phyloP scores from a whole-genome alignment of 2,329 filamentous ascomycete genomes.

The Nothophoma quercina region DNA sequence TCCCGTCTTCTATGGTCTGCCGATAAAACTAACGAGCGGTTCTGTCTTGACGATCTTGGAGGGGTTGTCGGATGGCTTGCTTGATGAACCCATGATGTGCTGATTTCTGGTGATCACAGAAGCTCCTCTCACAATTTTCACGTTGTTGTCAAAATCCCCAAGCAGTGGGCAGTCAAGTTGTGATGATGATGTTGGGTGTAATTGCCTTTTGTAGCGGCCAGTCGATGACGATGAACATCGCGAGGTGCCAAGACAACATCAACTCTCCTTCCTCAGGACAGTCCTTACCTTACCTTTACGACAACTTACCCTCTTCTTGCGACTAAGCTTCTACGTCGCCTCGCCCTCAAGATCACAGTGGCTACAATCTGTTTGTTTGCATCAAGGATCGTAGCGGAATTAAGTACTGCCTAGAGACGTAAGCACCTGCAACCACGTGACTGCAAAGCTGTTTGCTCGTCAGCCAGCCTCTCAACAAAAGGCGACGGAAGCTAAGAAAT shows the following conservation, averaged over 20 bases:
- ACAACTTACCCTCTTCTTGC: neutral
- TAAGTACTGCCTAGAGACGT: neutral
- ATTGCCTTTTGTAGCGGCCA: neutral
- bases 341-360: neutral
- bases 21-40: slow-evolving; percentile 40
- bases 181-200: neutral
- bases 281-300: neutral
- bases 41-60: slow-evolving; percentile 47
- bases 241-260: slow-evolving; percentile 16
- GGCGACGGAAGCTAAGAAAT: slow-evolving; percentile 3
- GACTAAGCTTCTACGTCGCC: neutral
- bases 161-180: neutral
- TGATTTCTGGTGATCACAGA: neutral
- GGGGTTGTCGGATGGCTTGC: slow-evolving; percentile 24
- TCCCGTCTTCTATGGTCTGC: neutral
- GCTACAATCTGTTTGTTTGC: neutral
- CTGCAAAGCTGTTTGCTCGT: slow-evolving; percentile 5
- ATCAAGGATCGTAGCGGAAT: neutral
- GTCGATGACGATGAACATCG: slow-evolving; percentile 25
- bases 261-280: neutral
- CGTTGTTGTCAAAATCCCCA: too few relatives aligned
- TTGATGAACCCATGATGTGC: slow-evolving; percentile 8
- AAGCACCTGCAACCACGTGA: neutral
- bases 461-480: slow-evolving; percentile 12
- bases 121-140: too few relatives aligned